Base-by-base conservation (phyloP, 805 yeast genomes). In the Nematodospora valgi region DNA sequence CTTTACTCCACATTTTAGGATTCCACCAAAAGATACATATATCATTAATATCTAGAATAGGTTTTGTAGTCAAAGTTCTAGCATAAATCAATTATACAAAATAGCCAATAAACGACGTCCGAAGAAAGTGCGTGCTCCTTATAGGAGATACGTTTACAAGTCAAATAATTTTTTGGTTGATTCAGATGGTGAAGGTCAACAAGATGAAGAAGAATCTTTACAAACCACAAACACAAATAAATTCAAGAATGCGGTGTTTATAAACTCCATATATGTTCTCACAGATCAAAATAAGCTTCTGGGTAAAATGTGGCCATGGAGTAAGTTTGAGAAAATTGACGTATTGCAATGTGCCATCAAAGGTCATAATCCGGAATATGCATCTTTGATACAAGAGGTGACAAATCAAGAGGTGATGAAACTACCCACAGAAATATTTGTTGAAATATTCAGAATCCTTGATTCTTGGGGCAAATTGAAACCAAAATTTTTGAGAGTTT, bases 91-190 rank as follows among this genome's bases (percentile, higher is more conserved):
- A 23, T 19, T 35, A 18, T 28, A 38, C 62, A 56, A 48, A 35
- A 88, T 88, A 81, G 96, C 88, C 22, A 88, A 88, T 61, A 88
- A 87, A 59, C 64, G 89, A 51, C 74, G 97, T 56, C 88, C 96
- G 8, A 83, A 82, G 68, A 83, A 88, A 69, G 68, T 74, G 30
- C 79, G 81, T 43, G 87, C 88, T 37, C 88, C 89, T 5, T 88
- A 85, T 61, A 72, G 79, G 58, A 74, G 81, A 57, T 86, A 86
- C 56, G 87, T 74, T 30, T 78, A 77, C 47, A 70, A 75, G 21
- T 66, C 70, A 18, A 56, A 49, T 44, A 49, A 56, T 5, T 53
- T 46, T 22, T 49, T 39, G 15, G 46, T 47, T 27, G 44, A 49
- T 32, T 49, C 57, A 31, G 56, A 51, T 27, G 64, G 58, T 23